phyloP scores from a whole-genome alignment of 2,329 filamentous ascomycete species.

The Colletotrichum sublineola region DNA sequence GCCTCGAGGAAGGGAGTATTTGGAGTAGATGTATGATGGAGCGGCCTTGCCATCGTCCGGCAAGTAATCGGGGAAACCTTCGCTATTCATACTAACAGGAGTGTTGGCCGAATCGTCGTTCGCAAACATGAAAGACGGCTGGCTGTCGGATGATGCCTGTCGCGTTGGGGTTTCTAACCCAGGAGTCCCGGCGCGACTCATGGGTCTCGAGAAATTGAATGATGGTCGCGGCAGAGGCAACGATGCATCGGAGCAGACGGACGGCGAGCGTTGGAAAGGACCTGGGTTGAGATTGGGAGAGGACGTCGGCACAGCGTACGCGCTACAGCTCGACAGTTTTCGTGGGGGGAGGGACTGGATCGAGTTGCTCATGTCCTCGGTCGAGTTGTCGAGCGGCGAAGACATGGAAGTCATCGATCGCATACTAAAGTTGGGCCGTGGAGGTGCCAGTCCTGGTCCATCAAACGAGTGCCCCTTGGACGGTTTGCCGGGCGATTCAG shows the following conservation, averaged over 20 bases:
- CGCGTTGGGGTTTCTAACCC: conserved; percentile 69
- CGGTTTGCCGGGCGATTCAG: conserved; percentile 61
- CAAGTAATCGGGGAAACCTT: conserved; percentile 71
- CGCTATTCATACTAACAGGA: conserved; percentile 79
- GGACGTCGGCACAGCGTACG: conserved; percentile 56
- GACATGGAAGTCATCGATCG: conserved; percentile 72
- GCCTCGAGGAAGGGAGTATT: conserved; percentile 85
- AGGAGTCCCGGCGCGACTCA: conserved; percentile 79
- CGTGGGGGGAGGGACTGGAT: conserved; percentile 76
- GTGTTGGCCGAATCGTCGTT: conserved; percentile 75
- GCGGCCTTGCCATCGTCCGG: conserved; percentile 64
- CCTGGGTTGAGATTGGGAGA: conserved; percentile 69
- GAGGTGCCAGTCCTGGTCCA: conserved; percentile 64
- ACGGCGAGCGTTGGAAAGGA: conserved; percentile 81
- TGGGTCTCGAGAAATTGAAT: conserved; percentile 94
- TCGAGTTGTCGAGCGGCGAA: conserved; percentile 74
- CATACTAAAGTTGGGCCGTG: conserved; percentile 62
- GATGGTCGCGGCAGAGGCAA: conserved; percentile 76
- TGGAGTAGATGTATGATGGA: conserved; percentile 88
- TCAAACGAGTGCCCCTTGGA: conserved; percentile 62
- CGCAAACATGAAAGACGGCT: conserved; percentile 72
- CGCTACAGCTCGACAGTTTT: conserved; percentile 79
- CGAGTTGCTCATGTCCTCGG: conserved; percentile 75
- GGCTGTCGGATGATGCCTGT: conserved; percentile 76
- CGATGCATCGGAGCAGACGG: conserved; percentile 85